Evolutionary conservation across 257 asterid species (phyloP), one percentile per base, ranked within the genome.

Genomic region (Rehmannia glutinosa): DNA sequence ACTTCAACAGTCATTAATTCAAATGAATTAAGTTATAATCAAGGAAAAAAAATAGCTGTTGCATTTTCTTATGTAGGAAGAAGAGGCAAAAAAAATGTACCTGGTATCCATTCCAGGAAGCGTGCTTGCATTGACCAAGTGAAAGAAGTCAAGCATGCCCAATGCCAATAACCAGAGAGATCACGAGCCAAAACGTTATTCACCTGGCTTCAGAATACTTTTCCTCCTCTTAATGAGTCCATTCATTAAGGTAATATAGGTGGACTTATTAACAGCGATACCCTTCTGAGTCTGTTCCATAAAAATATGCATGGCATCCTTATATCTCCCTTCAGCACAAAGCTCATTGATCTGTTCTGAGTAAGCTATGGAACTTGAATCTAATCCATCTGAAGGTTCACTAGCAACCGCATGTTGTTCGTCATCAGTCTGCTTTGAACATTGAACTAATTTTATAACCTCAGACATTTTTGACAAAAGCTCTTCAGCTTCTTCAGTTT

Each of bases 171-270:
- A 17, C 43, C 35, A 60, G 45, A 17, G 4, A n/a, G n/a, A n/a
- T n/a, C 8, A 20, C 35, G 41, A 58, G 43, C 17, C n/a, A 51
- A 23, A 59, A 27, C 42, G 35, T 19, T 20, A 57, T 65, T 63
- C 64, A 42, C 41, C 63, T 6, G 65, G 62, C 69, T 68, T 84
- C 57, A 63, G 13, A 58, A 75, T 78, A 62, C 96, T 77, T 77
- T 87, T 91, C 78, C 91, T 80, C 79, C 94, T 84, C 84, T 83
- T 85, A 70, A 89, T 74, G 43, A 92, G 91, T 58, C 92, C 98
- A 78, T 73, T 87, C 80, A 92, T 92, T 67, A 92, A 76, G 49
- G 91, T 58, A 36, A 87, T 74, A 73, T 89, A 84, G 10, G 96
- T 66, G 6, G 81, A 79, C 71, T 85, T 89, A 56, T 72, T 71